phyloP scores from a whole-genome alignment of 108 stramenopile species.

The Conticribra weissflogii region DNA sequence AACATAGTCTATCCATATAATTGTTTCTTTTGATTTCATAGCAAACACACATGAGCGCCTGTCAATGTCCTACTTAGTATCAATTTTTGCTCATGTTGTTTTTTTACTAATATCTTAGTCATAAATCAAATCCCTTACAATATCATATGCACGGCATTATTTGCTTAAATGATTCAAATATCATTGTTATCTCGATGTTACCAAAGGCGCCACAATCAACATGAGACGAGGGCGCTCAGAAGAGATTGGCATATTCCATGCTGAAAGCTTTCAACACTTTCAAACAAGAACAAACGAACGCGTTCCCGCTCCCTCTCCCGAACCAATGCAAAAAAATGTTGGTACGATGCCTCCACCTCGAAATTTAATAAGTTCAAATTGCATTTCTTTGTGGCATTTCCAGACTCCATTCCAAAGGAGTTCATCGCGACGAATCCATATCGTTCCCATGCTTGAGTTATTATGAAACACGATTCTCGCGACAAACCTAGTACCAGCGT shows the following conservation, averaged over 20 bases:
- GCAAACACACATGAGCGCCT: too few relatives aligned
- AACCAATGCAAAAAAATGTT: constrained; percentile 24
- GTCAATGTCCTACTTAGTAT: too few relatives aligned
- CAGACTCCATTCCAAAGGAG: not conserved
- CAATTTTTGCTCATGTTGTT: too few relatives aligned
- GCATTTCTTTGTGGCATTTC: not conserved
- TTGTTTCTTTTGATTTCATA: too few relatives aligned
- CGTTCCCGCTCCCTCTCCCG: not conserved
- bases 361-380: not conserved
- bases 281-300: constrained; percentile 15
- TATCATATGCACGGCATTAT: too few relatives aligned
- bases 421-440: not conserved
- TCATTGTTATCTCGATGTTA: too few relatives aligned
- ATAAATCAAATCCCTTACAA: too few relatives aligned
- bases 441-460: constrained; percentile 44
- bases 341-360: constrained; percentile 24
- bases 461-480: constrained; percentile 24
- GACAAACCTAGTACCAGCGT: constrained; percentile 11
- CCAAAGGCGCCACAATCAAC: too few relatives aligned
- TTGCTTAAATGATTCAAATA: too few relatives aligned
- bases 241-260: constrained; percentile 6
- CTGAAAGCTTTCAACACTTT: constrained; percentile 17
- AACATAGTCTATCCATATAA: too few relatives aligned
- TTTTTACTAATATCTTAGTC: too few relatives aligned
- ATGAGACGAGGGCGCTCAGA: too few relatives aligned